Evolutionary conservation across 2,329 filamentous ascomycete genomes (phyloP), one percentile per base, ranked within the genome.

Genomic region (Capronia coronata): DNA sequence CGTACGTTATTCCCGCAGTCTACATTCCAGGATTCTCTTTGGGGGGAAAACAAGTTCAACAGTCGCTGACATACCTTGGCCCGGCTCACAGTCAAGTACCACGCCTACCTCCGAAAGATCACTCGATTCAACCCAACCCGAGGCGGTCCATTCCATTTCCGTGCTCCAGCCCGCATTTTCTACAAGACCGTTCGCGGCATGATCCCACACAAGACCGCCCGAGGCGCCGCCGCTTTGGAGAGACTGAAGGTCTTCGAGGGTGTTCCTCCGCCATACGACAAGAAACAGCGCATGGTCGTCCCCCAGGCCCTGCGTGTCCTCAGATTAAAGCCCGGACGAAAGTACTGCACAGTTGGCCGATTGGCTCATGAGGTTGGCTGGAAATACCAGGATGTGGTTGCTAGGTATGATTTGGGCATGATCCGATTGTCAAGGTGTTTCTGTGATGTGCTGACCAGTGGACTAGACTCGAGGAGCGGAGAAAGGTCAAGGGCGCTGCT

Each of bases 131-230:
- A 98, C 84, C 90, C 93, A 72, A 96, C 89, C 68, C 90, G 91
- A 72, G 93, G 91, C 84, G 91, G 91, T 80, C 93, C 93, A 75
- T 98, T 97, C 89, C 93, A 98, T 79, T 97, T 96, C 89, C 93
- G 93, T 73, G 89, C 91, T 67, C 93, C 93, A 61, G 94, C 90
- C 68, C 87, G 94, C 77, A 96, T 98, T 81, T 95, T 98, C 86
- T 98, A 96, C 87, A 95, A 96, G 86, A 89, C 93, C 72, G 88
- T 98, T 77, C 91, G 93, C 75, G 93, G 93, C 75, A 98, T 98
- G 93, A 94, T 98, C 65, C 93, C 93, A 71, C 93, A 98, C 88
- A 98, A 98, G 87, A 98, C 93, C 65, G 83, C 93, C 73, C 91
- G 93, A 71, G 93, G 93, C 77, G 86, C 88, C 67, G 91, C 91